Evolutionary conservation across 2,329 filamentous ascomycete species (phyloP).

Genomic region (Nakataea oryzae): DNA sequence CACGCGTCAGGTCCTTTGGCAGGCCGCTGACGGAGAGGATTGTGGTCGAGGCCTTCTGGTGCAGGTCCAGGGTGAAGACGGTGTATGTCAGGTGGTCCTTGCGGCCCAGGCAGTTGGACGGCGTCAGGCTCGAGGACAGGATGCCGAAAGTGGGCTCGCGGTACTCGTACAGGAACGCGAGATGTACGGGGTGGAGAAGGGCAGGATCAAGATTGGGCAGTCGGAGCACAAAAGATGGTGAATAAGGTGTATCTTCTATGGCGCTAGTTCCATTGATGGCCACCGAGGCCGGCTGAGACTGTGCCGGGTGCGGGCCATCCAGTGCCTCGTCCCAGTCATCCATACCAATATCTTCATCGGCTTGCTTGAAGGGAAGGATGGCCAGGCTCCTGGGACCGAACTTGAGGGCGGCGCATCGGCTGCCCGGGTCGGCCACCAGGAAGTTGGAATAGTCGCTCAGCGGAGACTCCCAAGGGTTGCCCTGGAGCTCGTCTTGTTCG

Average conservation of each 20-base stretch:
- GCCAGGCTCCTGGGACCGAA: constrained; percentile 85
- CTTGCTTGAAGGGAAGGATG: constrained; percentile 83
- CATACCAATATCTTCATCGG: constrained; percentile 80
- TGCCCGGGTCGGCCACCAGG: constrained; percentile 80
- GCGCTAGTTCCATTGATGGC: constrained; percentile 30
- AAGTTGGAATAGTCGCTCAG: constrained; percentile 69
- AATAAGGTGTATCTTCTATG: constrained; percentile 63
- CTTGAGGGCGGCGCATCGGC: constrained; percentile 86
- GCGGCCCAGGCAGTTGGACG: constrained; percentile 69
- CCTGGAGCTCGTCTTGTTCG: constrained; percentile 81
- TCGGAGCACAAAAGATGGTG: constrained; percentile 85
- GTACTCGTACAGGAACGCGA: constrained; percentile 93
- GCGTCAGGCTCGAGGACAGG: constrained; percentile 64
- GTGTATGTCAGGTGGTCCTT: constrained; percentile 84
- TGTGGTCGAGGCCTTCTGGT: constrained; percentile 86
- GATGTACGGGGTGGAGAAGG: constrained; percentile 79
- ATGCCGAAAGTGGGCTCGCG: constrained; percentile 96
- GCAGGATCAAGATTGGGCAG: constrained; percentile 80
- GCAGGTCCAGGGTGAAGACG: constrained; percentile 89
- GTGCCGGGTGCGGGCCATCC: constrained; percentile 54
- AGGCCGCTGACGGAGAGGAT: constrained; percentile 78
- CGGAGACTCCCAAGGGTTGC: constrained; percentile 70
- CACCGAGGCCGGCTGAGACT: constrained; percentile 25
- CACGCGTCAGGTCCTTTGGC: constrained; percentile 76
- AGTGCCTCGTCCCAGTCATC: constrained; percentile 81